These are phyloP conservation scores for Eutypella sp. DNA, from an alignment of 2,329 filamentous ascomycete genomes.

Conservation along the genomic window DNA sequence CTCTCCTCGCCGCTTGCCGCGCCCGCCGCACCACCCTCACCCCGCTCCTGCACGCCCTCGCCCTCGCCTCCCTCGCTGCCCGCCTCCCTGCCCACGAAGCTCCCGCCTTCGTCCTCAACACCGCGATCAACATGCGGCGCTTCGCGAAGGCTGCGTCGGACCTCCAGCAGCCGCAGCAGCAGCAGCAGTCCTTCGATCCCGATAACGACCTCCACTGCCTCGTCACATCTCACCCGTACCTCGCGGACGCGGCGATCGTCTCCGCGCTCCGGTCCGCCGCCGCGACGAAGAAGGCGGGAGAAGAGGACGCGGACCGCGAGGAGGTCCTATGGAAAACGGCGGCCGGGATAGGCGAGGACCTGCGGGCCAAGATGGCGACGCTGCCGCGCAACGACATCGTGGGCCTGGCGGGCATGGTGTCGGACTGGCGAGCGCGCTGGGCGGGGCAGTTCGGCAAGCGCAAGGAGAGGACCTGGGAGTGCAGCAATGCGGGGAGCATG, in stretches of 20 bases:
- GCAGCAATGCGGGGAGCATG: conserved; percentile 50
- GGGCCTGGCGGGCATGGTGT: conserved; percentile 36
- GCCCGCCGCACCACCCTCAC: conserved; percentile 41
- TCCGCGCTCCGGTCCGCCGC: not conserved
- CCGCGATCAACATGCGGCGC: conserved; percentile 41
- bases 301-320: conserved; percentile 9
- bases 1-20: conserved; percentile 36
- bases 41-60: conserved; percentile 41
- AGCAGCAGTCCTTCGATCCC: conserved; percentile 25
- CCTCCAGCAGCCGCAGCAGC: too few species aligned
- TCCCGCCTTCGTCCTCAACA: conserved; percentile 31
- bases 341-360: conserved; percentile 26
- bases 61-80: conserved; percentile 35
- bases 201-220: conserved; percentile 33
- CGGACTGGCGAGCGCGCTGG: conserved; percentile 40
- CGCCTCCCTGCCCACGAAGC: conserved; percentile 30
- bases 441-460: conserved; percentile 35
- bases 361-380: conserved; percentile 27
- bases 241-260: conserved; percentile 16
- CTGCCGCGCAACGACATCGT: conserved; percentile 39
- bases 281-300: not conserved
- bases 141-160: conserved; percentile 24
- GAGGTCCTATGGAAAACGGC: conserved; percentile 39
- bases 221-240: conserved; percentile 31
- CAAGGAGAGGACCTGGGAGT: conserved; percentile 41